These are phyloP conservation scores for Suhomyces sp. DNA, from an alignment of 805 yeast species.

Conservation along the genomic window DNA sequence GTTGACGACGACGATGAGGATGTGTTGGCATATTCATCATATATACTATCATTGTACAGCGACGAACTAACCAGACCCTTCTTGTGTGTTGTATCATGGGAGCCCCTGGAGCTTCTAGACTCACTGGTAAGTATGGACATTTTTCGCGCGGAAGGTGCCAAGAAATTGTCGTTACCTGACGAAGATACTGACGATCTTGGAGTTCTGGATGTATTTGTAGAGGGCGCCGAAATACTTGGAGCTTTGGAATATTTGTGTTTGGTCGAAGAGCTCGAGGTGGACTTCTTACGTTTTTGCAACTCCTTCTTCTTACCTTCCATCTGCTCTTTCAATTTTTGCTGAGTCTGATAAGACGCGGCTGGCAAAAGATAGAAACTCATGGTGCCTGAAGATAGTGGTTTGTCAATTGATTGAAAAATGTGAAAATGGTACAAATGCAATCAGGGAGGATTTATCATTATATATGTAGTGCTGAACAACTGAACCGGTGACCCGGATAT, in stretches of 20 bases:
- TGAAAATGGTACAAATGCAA: background rate
- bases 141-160: background rate
- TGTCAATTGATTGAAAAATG: background rate
- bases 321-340: slow-evolving; percentile 15
- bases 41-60: background rate
- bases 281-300: slow-evolving; percentile 4
- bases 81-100: slow-evolving; percentile 1
- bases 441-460: background rate
- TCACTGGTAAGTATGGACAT: slow-evolving; percentile 4
- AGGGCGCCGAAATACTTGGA: background rate
- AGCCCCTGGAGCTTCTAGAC: slow-evolving; percentile 3
- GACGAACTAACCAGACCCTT: background rate
- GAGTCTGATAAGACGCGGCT: slow-evolving; percentile 15
- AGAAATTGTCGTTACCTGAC: background rate
- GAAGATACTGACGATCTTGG: slow-evolving; percentile 2
- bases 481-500: background rate
- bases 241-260: background rate
- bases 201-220: background rate
- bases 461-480: background rate
- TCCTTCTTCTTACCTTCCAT: slow-evolving; percentile 9
- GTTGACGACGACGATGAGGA: background rate
- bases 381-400: background rate
- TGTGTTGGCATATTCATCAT: background rate
- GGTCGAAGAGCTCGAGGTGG: background rate
- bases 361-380: slow-evolving; percentile 17